Evolutionary conservation across 768 basidiomycete species (phyloP).

Genomic region (Amyloporia xantha): DNA sequence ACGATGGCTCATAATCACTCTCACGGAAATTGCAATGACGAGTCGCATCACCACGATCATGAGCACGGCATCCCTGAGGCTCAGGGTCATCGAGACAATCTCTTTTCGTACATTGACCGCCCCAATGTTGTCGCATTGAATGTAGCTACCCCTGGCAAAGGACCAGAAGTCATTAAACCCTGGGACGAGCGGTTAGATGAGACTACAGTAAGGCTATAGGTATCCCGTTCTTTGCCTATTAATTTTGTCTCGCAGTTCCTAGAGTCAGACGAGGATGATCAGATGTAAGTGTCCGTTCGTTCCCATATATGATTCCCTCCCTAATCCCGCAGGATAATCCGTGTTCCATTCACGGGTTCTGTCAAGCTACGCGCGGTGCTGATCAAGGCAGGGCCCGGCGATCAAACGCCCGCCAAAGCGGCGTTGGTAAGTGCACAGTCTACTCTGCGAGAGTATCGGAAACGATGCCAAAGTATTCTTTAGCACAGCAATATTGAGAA

Average conservation of each 20-base stretch:
- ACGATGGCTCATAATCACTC: slow-evolving; percentile 51
- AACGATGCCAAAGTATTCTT: neutral
- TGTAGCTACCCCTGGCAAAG: slow-evolving; percentile 37
- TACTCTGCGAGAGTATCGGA: neutral
- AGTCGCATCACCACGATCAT: slow-evolving; percentile 48
- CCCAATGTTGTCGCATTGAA: slow-evolving; percentile 80
- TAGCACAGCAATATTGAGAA: slow-evolving; percentile 75
- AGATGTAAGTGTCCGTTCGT: slow-evolving; percentile 46
- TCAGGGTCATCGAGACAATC: slow-evolving; percentile 56
- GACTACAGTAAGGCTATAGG: slow-evolving; percentile 56
- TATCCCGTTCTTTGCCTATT: too few species aligned
- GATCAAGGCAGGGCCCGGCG: slow-evolving; percentile 76
- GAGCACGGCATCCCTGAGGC: slow-evolving; percentile 36
- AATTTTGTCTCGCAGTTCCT: slow-evolving; percentile 66
- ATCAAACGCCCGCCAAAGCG: slow-evolving; percentile 70
- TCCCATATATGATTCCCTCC: neutral
- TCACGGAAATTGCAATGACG: slow-evolving; percentile 46
- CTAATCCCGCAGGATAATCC: slow-evolving; percentile 51
- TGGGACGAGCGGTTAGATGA: slow-evolving; percentile 79
- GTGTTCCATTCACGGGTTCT: slow-evolving; percentile 81
- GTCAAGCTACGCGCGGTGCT: slow-evolving; percentile 80
- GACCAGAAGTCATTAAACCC: slow-evolving; percentile 70
- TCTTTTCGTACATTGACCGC: slow-evolving; percentile 72
- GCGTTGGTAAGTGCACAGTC: slow-evolving; percentile 49
- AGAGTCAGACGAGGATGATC: slow-evolving; percentile 89